Conservation (phyloP, 495 filamentous ascomycete genomes). For the Cairneyella variabilis region DNA sequence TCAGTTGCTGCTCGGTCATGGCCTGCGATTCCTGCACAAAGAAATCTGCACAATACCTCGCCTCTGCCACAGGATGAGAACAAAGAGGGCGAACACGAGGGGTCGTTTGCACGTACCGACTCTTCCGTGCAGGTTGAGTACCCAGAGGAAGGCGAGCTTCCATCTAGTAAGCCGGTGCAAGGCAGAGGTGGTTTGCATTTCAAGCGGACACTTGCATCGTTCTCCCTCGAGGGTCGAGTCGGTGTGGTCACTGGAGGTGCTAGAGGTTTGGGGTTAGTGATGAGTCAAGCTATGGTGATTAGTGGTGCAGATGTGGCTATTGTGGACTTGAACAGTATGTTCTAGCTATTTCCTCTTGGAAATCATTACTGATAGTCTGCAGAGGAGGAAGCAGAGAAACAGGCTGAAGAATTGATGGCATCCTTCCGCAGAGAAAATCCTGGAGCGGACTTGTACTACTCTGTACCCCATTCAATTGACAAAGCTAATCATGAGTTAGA, state of each 20-base stretch:
- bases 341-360: not conserved
- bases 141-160: constrained; percentile 65
- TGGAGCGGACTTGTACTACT: constrained; percentile 58
- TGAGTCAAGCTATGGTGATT: constrained; percentile 83
- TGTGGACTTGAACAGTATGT: constrained; percentile 87
- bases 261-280: constrained; percentile 64
- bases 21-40: not conserved
- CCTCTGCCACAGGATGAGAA: constrained; percentile 14
- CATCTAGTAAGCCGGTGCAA: constrained; percentile 60
- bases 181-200: constrained; percentile 68
- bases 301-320: constrained; percentile 88
- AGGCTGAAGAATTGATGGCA: constrained; percentile 66
- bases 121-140: constrained; percentile 71
- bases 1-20: constrained; percentile 1
- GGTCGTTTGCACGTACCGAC: constrained; percentile 71
- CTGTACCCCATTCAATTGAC: not conserved
- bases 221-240: constrained; percentile 51
- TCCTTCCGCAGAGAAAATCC: constrained; percentile 76
- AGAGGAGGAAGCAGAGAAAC: constrained; percentile 82
- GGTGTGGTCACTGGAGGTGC: constrained; percentile 50
- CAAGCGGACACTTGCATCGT: constrained; percentile 60
- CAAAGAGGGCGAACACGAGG: constrained; percentile 12
- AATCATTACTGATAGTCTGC: constrained; percentile 9
- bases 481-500: constrained; percentile 32
- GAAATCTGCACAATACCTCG: constrained; percentile 8